Percentiles rank a stretch among this genome's conserved stretches.
Conservation (phyloP, 2,329 filamentous ascomycete genomes). For the Colletotrichum sp. region DNA sequence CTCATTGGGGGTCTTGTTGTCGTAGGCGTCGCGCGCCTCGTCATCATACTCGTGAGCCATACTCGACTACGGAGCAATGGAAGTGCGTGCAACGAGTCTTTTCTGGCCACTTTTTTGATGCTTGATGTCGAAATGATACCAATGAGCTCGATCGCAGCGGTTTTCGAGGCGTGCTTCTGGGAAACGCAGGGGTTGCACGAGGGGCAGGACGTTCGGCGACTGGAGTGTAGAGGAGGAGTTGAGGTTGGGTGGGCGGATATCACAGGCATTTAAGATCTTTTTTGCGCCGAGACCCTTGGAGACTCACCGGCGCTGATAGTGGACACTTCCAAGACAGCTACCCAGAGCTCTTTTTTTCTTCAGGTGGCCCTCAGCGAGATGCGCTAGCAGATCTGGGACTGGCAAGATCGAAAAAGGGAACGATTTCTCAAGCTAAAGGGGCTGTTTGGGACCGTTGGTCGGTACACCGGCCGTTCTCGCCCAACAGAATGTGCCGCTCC, state of each 20-base stretch:
- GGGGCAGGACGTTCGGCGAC: neutral
- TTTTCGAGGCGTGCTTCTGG: neutral
- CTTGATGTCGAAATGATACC: neutral
- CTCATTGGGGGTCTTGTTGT: slow-evolving; percentile 27
- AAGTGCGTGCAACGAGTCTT: slow-evolving; percentile 54
- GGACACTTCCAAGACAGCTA: neutral
- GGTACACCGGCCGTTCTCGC: slow-evolving; percentile 2
- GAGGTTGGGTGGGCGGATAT: neutral
- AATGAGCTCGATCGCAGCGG: neutral
- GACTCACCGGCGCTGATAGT: neutral
- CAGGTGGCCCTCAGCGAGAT: neutral
- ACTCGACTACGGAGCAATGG: slow-evolving; percentile 57
- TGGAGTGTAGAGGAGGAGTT: neutral
- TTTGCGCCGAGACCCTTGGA: neutral
- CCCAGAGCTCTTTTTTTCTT: neutral
- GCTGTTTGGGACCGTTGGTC: neutral
- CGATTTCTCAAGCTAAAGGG: neutral
- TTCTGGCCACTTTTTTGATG: slow-evolving; percentile 32
- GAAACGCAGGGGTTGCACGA: neutral
- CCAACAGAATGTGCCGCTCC: slow-evolving; percentile 7
- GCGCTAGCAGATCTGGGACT: slow-evolving; percentile 13
- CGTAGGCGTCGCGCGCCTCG: slow-evolving; percentile 35
- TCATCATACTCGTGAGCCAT: slow-evolving; percentile 43
- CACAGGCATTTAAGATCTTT: neutral
- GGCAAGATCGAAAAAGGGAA: neutral